These are phyloP conservation scores for Nemophila menziesii DNA, from an alignment of 257 asterid species.

Conservation along the genomic window DNA sequence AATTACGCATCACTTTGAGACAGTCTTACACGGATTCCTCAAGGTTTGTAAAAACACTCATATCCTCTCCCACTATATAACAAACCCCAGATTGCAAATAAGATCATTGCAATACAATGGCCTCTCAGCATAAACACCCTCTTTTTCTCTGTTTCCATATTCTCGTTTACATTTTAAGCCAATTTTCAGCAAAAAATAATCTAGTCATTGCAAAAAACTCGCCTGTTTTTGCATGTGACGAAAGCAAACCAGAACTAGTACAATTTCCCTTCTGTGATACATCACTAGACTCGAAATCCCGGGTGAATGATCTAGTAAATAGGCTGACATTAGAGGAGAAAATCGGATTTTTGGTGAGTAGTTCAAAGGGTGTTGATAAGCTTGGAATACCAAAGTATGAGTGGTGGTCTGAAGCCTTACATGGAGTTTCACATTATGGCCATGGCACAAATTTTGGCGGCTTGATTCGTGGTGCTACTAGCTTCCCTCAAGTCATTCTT, in stretches of 20 bases:
- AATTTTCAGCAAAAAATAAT: too few relatives aligned
- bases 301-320: slow-evolving; percentile 16
- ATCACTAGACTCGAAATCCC: slow-evolving; percentile 6
- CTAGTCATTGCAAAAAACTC: neutral
- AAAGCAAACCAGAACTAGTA: slow-evolving; percentile 3
- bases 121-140: too few relatives aligned
- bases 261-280: slow-evolving; percentile 16
- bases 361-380: slow-evolving; percentile 11
- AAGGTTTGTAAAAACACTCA: too few relatives aligned
- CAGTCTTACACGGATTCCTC: too few relatives aligned
- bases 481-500: slow-evolving; percentile 22
- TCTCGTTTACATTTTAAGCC: too few relatives aligned
- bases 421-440: slow-evolving; percentile 16
- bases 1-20: too few relatives aligned
- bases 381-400: slow-evolving; percentile 11
- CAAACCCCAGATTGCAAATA: too few relatives aligned
- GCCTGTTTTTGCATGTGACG: slow-evolving; percentile 11
- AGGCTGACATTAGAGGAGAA: slow-evolving; percentile 20
- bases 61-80: too few relatives aligned
- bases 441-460: slow-evolving; percentile 6
- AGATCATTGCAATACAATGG: too few relatives aligned
- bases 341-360: slow-evolving; percentile 8
- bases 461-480: slow-evolving; percentile 17
- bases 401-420: slow-evolving; percentile 27
- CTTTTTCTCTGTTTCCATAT: too few relatives aligned